Conservation (phyloP, 495 filamentous ascomycete species). For the Penicillium maclennaniae region DNA sequence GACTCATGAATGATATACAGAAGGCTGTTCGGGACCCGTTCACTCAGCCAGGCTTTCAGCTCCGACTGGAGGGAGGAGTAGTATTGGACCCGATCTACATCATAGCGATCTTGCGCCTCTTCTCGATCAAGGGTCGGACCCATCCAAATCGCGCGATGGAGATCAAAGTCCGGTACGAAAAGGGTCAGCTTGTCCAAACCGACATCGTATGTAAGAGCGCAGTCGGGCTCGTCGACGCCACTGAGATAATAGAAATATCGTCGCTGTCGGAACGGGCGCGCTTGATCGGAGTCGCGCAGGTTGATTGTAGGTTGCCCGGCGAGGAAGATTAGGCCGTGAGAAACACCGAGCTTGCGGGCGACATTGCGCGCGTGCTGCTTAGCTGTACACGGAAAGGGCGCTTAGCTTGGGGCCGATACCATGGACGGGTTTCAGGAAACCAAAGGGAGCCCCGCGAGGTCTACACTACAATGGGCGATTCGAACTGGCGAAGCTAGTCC, state of each 20-base stretch:
- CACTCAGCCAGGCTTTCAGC: slow-evolving; percentile 56
- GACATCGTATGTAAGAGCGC: slow-evolving; percentile 80
- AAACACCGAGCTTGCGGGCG: slow-evolving; percentile 57
- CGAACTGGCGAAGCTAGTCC: slow-evolving; percentile 6
- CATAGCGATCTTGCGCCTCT: slow-evolving; percentile 67
- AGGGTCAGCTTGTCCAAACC: slow-evolving; percentile 67
- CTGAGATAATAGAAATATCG: slow-evolving; percentile 93
- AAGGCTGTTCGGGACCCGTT: slow-evolving; percentile 42
- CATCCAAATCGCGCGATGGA: slow-evolving; percentile 86
- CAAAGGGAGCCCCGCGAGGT: slow-evolving; percentile 3
- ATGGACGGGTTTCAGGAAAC: slow-evolving; percentile 3
- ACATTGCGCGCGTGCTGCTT: slow-evolving; percentile 78
- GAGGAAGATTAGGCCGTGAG: slow-evolving; percentile 73
- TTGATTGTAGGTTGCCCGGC: slow-evolving; percentile 70
- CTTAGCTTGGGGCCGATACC: slow-evolving; percentile 16
- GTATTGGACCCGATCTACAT: slow-evolving; percentile 73
- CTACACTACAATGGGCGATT: background rate
- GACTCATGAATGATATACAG: slow-evolving; percentile 39
- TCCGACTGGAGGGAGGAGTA: slow-evolving; percentile 60
- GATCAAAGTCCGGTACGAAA: slow-evolving; percentile 88
- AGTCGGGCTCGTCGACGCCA: slow-evolving; percentile 78
- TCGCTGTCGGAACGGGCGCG: slow-evolving; percentile 75
- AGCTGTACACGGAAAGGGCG: slow-evolving; percentile 44
- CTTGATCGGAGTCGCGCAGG: slow-evolving; percentile 76
- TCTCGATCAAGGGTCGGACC: slow-evolving; percentile 76